Conservation (phyloP, 2,329 filamentous ascomycete species). For the Microascus cirrosus region DNA sequence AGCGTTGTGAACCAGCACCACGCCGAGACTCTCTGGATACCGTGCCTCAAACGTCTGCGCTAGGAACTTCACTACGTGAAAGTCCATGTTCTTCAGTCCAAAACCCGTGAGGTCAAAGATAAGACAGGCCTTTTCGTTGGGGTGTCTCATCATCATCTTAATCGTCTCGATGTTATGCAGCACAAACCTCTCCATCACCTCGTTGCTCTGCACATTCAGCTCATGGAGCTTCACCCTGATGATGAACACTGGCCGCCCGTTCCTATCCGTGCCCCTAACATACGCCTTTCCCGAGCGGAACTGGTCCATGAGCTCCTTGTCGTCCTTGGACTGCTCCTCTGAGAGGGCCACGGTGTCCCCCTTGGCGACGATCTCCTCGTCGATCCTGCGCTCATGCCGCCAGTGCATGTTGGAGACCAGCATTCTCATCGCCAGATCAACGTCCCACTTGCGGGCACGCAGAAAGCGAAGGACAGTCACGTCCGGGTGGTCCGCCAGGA, state of each 20-base stretch:
- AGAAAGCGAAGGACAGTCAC: constrained; percentile 72
- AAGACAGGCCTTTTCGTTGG: constrained; percentile 67
- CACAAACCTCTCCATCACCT: constrained; percentile 77
- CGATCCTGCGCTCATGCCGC: constrained; percentile 79
- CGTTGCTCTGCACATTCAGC: constrained; percentile 70
- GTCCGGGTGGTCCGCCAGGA: constrained; percentile 92
- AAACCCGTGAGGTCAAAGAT: constrained; percentile 95
- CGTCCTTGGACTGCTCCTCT: constrained; percentile 39
- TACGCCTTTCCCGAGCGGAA: constrained; percentile 88
- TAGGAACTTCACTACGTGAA: constrained; percentile 95
- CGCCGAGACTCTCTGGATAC: constrained; percentile 85
- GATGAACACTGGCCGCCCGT: constrained; percentile 75
- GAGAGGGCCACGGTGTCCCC: constrained; percentile 62
- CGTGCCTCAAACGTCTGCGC: constrained; percentile 99
- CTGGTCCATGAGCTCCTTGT: constrained; percentile 70
- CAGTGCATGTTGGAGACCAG: constrained; percentile 88
- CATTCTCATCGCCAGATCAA: constrained; percentile 92
- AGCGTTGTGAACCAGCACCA: constrained; percentile 86
- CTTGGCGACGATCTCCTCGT: constrained; percentile 71
- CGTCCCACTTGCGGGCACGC: constrained; percentile 88
- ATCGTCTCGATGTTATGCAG: constrained; percentile 92
- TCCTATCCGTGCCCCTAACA: constrained; percentile 75
- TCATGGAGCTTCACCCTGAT: constrained; percentile 75
- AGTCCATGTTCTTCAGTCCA: constrained; percentile 95
- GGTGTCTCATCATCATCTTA: constrained; percentile 67